Conservation (phyloP, 768 basidiomycete genomes). For the Naganishia antarctica region DNA sequence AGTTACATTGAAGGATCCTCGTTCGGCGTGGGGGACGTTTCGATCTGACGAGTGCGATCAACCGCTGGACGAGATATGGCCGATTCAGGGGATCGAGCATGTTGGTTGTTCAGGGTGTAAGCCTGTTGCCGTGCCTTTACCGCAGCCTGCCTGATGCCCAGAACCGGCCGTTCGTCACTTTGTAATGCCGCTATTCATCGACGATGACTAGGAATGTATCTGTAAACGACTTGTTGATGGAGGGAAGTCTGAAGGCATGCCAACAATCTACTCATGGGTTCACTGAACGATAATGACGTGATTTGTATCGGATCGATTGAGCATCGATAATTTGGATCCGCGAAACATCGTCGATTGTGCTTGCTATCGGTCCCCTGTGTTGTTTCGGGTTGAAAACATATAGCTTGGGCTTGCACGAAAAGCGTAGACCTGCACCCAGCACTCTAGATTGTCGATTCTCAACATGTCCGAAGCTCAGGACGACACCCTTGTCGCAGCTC, state of each 20-base stretch:
- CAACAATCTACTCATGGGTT: background rate
- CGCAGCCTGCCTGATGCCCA: too few species aligned
- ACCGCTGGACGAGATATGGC: background rate
- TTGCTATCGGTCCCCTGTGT: background rate
- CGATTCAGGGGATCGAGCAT: background rate
- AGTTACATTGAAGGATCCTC: background rate
- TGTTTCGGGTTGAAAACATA: background rate
- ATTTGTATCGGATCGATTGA: too few species aligned
- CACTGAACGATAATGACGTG: constrained; percentile 2
- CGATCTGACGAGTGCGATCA: background rate
- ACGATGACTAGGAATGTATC: too few species aligned
- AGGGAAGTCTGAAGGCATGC: too few species aligned
- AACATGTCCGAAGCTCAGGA: constrained; percentile 5
- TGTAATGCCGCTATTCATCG: too few species aligned
- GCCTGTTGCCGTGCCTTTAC: too few species aligned
- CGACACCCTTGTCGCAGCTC: background rate
- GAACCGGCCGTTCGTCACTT: too few species aligned
- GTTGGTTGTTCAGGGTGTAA: background rate
- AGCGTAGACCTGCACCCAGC: background rate
- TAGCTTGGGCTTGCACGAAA: too few species aligned
- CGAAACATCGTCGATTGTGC: background rate
- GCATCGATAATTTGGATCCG: constrained; percentile 1
- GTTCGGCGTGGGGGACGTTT: background rate
- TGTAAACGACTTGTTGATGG: too few species aligned
- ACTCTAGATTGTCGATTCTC: background rate